These are phyloP conservation scores for Heritiera fomes DNA, from an alignment of 345 rosid genomes.

Conservation along the genomic window DNA sequence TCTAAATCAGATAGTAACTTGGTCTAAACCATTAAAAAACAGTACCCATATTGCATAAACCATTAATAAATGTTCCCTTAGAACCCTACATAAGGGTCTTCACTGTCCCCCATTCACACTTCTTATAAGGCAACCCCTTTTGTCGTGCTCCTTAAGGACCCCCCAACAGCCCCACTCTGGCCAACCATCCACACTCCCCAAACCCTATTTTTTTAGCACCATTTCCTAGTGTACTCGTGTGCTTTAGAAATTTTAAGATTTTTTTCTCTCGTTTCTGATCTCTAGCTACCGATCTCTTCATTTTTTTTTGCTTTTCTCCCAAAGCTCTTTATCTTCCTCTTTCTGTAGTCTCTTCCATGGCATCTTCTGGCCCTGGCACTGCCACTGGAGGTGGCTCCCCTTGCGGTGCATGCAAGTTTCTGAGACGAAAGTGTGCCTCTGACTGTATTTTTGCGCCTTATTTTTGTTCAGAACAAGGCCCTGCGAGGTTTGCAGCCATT, in stretches of 20 bases:
- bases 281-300: constrained; percentile 37
- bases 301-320: constrained; percentile 15
- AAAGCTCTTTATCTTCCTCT: constrained; percentile 12
- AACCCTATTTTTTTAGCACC: constrained; percentile 30
- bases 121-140: constrained; percentile 33
- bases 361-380: constrained; percentile 35
- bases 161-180: constrained; percentile 20
- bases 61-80: constrained; percentile 59
- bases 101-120: constrained; percentile 53
- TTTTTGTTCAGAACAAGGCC: constrained; percentile 70
- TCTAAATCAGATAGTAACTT: constrained; percentile 13
- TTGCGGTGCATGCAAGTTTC: constrained; percentile 83
- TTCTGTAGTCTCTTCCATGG: constrained; percentile 31
- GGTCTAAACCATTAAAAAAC: constrained; percentile 9
- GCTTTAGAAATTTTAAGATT: constrained; percentile 23
- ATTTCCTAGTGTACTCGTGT: constrained; percentile 52
- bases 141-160: background rate
- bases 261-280: background rate
- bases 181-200: constrained; percentile 5
- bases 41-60: constrained; percentile 31
- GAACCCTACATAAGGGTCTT: constrained; percentile 53
- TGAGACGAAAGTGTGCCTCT: constrained; percentile 63
- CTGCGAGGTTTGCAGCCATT: constrained; percentile 65
- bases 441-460: constrained; percentile 77
- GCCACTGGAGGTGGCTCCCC: constrained; percentile 46